A percentile compares a stretch with the other conserved stretches of the same genome.
phyloP scores from a whole-genome alignment of 2,329 filamentous ascomycete species.

The Xylogone sp. region DNA sequence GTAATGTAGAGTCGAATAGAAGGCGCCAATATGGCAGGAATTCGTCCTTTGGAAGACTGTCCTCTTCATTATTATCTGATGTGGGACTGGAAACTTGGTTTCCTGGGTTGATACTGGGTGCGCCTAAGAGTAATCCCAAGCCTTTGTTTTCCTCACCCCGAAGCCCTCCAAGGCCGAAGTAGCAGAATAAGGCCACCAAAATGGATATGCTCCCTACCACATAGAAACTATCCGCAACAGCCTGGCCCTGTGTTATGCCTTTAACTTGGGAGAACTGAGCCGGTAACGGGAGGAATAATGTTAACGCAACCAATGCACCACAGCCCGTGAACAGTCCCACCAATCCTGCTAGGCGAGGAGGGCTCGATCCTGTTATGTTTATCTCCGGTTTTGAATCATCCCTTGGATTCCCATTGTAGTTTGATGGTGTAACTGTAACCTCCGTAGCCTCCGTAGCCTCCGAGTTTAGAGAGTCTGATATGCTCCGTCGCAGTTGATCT shows the following conservation, averaged over 20 bases:
- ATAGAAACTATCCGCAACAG: conserved; percentile 84
- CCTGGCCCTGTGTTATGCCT: conserved; percentile 68
- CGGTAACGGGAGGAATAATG: conserved; percentile 81
- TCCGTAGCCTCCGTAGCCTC: conserved; percentile 74
- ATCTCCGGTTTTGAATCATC: conserved; percentile 11
- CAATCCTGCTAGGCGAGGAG: conserved; percentile 70
- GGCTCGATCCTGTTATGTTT: conserved; percentile 38
- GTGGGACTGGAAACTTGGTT: conserved; percentile 11
- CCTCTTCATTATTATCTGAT: neutral
- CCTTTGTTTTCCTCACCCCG: conserved; percentile 76
- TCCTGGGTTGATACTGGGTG: conserved; percentile 5
- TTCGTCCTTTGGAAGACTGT: conserved; percentile 3
- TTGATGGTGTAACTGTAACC: conserved; percentile 68
- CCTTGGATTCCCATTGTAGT: conserved; percentile 29
- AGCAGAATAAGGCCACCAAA: conserved; percentile 69
- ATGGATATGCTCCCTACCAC: conserved; percentile 73
- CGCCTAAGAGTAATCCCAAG: conserved; percentile 54
- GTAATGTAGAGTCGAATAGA: conserved; percentile 57
- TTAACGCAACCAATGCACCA: conserved; percentile 80
- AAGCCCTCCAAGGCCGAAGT: conserved; percentile 67
- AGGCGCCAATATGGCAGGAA: conserved; percentile 56
- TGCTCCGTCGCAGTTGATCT: conserved; percentile 48
- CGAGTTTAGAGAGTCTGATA: conserved; percentile 66
- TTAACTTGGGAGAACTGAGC: conserved; percentile 68
- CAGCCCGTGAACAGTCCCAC: conserved; percentile 92